phyloP scores from a whole-genome alignment of 2,329 filamentous ascomycete species.

The Akanthomyces uredinophilus region DNA sequence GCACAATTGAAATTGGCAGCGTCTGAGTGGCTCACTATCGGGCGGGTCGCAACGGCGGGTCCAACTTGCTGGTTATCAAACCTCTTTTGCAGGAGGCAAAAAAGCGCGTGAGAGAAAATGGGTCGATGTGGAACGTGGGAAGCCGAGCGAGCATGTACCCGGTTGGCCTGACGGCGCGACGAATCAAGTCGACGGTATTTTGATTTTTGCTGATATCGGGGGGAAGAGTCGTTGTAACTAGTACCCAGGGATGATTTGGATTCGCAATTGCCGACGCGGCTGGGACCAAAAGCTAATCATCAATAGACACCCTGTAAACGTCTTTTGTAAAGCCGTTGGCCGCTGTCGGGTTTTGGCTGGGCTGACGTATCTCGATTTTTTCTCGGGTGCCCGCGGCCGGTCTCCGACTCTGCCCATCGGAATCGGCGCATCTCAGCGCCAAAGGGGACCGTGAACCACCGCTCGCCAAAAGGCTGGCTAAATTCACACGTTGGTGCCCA shows the following conservation, averaged over 20 bases:
- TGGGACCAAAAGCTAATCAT: too few relatives aligned
- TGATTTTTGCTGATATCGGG: background rate
- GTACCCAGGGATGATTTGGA: too few relatives aligned
- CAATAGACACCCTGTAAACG: too few relatives aligned
- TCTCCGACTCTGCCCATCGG: conserved; percentile 3
- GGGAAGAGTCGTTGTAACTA: too few relatives aligned
- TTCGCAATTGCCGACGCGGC: too few relatives aligned
- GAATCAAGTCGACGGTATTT: background rate
- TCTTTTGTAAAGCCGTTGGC: background rate
- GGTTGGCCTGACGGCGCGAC: background rate
- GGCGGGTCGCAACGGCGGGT: background rate
- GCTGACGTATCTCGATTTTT: background rate
- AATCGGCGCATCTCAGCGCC: conserved; percentile 2
- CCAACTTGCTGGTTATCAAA: background rate
- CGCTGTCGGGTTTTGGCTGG: background rate
- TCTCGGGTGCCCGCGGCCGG: background rate
- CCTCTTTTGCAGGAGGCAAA: background rate
- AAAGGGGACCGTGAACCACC: conserved; percentile 1
- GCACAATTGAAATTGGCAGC: conserved; percentile 8
- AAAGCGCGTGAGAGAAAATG: conserved; percentile 9
- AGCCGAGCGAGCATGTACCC: conserved; percentile 1
- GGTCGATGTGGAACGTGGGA: conserved; percentile 12
- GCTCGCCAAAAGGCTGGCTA: background rate
- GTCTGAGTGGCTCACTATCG: background rate
- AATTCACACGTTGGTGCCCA: background rate